Evolutionary conservation across 2,329 filamentous ascomycete species (phyloP), one percentile per base, ranked within the genome.

Genomic region (Alternaria ethzedia): DNA sequence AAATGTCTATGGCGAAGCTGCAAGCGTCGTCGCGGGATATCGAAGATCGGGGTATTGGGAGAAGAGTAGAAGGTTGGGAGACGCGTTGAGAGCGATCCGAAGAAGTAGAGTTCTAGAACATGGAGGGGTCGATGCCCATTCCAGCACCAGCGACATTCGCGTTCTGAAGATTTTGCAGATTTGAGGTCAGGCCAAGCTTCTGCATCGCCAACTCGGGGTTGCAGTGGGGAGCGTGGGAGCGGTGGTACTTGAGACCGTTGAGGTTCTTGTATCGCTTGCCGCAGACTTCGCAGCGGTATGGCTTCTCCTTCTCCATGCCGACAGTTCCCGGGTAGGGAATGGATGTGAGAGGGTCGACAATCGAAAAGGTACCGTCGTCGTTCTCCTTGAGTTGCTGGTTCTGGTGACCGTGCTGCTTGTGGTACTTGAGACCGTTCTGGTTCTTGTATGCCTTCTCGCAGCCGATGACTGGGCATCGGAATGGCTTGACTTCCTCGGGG

Each of bases 371-470:
- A 55, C 96, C 96, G 75, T 99, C 96, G 15, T 92, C 91, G 74
- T 99, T 99, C 79, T 97, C 94, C 77, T 97, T 94, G 64, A 99
- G 86, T 79, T 97, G 93, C 79, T 99, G 96, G 66, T 95, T 98
- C 76, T 96, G 94, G 79, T 99, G 96, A 17, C 96, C 96, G 74
- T 99, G 96, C 80, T 86, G 84, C 82, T 91, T 91, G 82, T 91
- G 89, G 74, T 93, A 99, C 88, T 98, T 99, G 60, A 99, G 86
- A 54, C 96, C 96, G 72, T 99, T 99, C 79, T 98, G 96, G 80
- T 99, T 99, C 86, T 99, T 99, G 84, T 99, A 99, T 0, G 96
- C 95, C 85, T 99, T 99, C 81, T 98, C 96, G 76, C 96, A 99
- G 6, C 96, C 96, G 78, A 99, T 97, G 54, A 99, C 96, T 2